Conservation (phyloP, 2,329 filamentous ascomycete species). For the Periconia macrospinosa region DNA sequence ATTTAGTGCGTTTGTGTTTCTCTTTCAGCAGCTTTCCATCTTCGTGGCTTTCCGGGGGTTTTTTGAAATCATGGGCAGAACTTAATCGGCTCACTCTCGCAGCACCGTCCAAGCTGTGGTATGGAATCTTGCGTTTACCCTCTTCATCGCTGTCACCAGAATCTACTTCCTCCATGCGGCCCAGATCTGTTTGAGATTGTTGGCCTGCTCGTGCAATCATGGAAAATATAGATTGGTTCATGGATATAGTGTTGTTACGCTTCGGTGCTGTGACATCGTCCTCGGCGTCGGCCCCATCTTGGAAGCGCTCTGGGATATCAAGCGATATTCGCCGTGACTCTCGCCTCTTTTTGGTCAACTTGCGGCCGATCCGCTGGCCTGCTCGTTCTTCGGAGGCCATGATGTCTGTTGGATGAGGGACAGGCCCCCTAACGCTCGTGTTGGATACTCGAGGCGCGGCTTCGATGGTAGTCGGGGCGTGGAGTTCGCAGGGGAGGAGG, state of each 20-base stretch:
- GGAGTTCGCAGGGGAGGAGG: constrained; percentile 12
- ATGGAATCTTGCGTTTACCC: constrained; percentile 24
- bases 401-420: constrained; percentile 8
- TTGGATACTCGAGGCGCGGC: background rate
- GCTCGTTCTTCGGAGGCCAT: constrained; percentile 40
- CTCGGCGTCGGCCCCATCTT: constrained; percentile 61
- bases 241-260: constrained; percentile 59
- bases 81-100: constrained; percentile 40
- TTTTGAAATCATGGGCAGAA: constrained; percentile 35
- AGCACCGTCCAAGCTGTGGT: constrained; percentile 35
- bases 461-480: constrained; percentile 5
- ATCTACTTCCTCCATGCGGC: constrained; percentile 73
- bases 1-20: constrained; percentile 62
- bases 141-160: constrained; percentile 73
- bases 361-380: constrained; percentile 29
- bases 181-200: constrained; percentile 77
- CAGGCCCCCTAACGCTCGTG: background rate
- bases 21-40: constrained; percentile 16
- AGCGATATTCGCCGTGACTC: constrained; percentile 44
- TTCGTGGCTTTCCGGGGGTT: constrained; percentile 12
- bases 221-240: constrained; percentile 94
- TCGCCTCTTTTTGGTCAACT: constrained; percentile 38
- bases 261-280: constrained; percentile 63
- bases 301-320: constrained; percentile 61
- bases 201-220: constrained; percentile 88